Base-by-base conservation (phyloP, 2,329 filamentous ascomycete species). In the Paecilomyces dactylethromorphus region DNA sequence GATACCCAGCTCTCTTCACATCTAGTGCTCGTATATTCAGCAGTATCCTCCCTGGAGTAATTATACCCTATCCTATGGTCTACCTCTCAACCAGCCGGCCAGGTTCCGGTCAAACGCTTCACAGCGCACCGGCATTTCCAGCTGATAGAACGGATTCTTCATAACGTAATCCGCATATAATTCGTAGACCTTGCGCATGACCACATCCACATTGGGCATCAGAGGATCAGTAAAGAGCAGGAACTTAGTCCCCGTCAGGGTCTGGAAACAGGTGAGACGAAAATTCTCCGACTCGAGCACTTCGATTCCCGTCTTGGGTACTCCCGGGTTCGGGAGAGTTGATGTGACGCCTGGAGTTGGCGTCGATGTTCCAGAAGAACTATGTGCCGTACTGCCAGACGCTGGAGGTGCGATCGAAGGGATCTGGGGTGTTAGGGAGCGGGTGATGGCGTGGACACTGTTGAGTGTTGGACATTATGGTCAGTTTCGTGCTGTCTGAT, bases 71-170 rank as follows among this genome's bases (percentile, higher is more conserved):
- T 22, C 32, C 72, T 81, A 83, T 62, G 79, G 74, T 63, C 82
- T 77, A 56, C 77, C 78, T 71, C 91, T 86, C 68, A 96, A 85
- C 76, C 92, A 96, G 39, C 87, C 90, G 64, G 84, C 83, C 64
- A 97, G 74, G 74, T 91, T 91, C 67, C 92, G 83, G 74, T 99
- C 94, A 78, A 97, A 99, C 67, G 91, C 89, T 71, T 97, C 94
- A 76, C 94, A 96, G 62, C 94, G 83, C 57, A 99, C 86, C 6
- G 94, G 94, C 92, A 97, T 99, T 79, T 99, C 94, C 59, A 96
- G 82, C 70, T 94, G 92, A 78, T 97, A 97, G 72, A 99, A 99
- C 0, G 94, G 94, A 74, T 99, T 99, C 82, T 97, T 99, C 91
- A 97, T 97, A 66, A 99, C 94, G 73, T 91, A 97, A 76, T 99